Conservation (phyloP, 306 rosid genomes). For the Cucurbita moschata region DNA sequence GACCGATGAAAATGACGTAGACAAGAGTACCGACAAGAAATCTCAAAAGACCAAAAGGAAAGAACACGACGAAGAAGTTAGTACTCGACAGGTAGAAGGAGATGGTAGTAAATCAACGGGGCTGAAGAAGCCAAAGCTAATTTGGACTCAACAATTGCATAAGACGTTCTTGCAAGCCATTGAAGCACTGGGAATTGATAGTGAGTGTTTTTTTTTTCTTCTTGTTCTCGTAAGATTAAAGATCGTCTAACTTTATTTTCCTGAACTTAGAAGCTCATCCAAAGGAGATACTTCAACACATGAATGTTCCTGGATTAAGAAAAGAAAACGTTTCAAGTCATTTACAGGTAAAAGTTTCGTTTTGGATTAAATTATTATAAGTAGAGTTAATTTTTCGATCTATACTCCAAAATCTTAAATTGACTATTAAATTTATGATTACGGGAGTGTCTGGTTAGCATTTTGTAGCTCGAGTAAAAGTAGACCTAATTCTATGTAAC, state of each 20-base stretch:
- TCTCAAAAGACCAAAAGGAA: not conserved
- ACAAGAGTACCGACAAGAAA: not conserved
- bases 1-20: not conserved
- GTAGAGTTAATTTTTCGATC: not conserved
- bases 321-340: conserved; percentile 18
- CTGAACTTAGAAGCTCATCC: conserved; percentile 26
- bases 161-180: conserved; percentile 22
- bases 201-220: conserved; percentile 10
- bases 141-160: conserved; percentile 21
- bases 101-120: not conserved
- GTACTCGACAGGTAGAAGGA: not conserved
- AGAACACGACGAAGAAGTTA: not conserved
- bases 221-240: not conserved
- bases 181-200: conserved; percentile 8
- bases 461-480: too few species aligned
- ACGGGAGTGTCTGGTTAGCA: too few species aligned
- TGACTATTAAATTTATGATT: too few species aligned
- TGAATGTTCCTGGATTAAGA: conserved; percentile 27
- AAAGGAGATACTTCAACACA: conserved; percentile 17
- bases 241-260: not conserved
- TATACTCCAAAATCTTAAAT: too few species aligned
- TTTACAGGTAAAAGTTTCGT: conserved; percentile 19
- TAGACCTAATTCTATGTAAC: too few species aligned
- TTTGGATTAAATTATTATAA: too few species aligned
- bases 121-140: conserved; percentile 13